phyloP scores from a whole-genome alignment of 768 basidiomycete species.

The Kwoniella europaea region DNA sequence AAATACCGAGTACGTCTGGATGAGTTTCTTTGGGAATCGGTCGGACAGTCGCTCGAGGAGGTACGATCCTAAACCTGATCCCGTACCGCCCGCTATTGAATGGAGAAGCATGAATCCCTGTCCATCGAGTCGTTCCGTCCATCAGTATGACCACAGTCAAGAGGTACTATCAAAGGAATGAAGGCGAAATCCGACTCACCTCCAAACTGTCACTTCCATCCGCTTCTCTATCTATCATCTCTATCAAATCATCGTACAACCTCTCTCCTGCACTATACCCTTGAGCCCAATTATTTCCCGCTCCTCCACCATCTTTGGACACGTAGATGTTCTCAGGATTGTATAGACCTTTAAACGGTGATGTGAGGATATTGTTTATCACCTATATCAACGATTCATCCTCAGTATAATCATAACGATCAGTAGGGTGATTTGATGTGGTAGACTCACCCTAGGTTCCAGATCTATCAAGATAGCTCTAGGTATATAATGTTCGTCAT shows the following conservation, averaged over 20 bases:
- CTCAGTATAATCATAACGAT: not conserved
- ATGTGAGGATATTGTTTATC: conserved; percentile 89
- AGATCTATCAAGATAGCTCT: conserved; percentile 90
- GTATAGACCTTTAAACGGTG: conserved; percentile 84
- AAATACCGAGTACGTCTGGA: conserved; percentile 98
- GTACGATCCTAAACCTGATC: conserved; percentile 97
- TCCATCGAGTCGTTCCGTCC: not conserved
- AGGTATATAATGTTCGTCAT: conserved; percentile 98
- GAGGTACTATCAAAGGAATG: not conserved
- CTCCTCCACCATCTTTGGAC: conserved; percentile 96
- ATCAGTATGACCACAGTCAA: not conserved
- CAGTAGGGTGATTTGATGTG: too few species aligned
- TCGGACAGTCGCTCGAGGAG: conserved; percentile 94
- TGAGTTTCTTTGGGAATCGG: conserved; percentile 97
- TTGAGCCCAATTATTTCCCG: conserved; percentile 98
- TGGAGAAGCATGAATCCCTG: conserved; percentile 99
- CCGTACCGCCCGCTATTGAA: conserved; percentile 97
- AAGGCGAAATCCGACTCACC: conserved; percentile 61
- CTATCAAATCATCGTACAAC: conserved; percentile 95
- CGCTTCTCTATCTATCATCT: conserved; percentile 97
- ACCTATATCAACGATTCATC: conserved; percentile 66
- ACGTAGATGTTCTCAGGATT: conserved; percentile 98
- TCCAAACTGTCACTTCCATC: conserved; percentile 97
- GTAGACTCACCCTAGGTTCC: conserved; percentile 80
- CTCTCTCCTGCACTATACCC: conserved; percentile 88